Evolutionary conservation across 2,329 filamentous ascomycete genomes (phyloP), one percentile per base, ranked within the genome.

Genomic region (Nothomitra cinnamomea): DNA sequence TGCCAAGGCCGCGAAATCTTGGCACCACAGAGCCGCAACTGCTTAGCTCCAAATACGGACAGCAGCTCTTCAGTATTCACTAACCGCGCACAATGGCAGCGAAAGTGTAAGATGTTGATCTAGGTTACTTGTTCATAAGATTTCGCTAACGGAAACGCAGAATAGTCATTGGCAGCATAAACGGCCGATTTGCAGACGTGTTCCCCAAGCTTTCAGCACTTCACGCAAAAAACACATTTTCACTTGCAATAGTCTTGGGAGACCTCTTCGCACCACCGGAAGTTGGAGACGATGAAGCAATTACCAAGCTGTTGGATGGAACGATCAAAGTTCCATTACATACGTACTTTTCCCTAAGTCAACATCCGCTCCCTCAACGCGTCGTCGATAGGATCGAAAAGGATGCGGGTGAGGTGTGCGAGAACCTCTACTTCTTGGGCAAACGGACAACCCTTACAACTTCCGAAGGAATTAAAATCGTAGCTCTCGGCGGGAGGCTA

Each of bases 371-470:
- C 4, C 92, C 92, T 0, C 67, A 73, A 2, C 69, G 72, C 28
- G 77, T 95, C 21, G 72, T 84, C 19, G 78, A 85, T 62, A 88
- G 81, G 64, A 75, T 96, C 52, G 77, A 87, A 62, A 76, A 77
- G 35, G 79, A 84, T 57, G 82, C 67, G 57, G 72, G 75, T 57
- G 79, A 83, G 61, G 75, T 98, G 17, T 95, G 88, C 64, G 76
- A 83, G n/a, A 96, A 98, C 64, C 77, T 98, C 10, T 86, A 87
- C 67, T 94, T 84, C 62, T 77, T 98, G 0, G 89, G 86, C 55
- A 94, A 92, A 67, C 82, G 87, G 61, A 87, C 85, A 57, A 82
- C 83, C 13, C 83, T 87, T 52, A 96, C 92, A 65, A 96, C 90
- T 0, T 83, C 85, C 0, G 89, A 95, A 59, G 90, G 89, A 1